Conservation (phyloP, 169 alveolate species). For the Cryptosporidium bovis region DNA sequence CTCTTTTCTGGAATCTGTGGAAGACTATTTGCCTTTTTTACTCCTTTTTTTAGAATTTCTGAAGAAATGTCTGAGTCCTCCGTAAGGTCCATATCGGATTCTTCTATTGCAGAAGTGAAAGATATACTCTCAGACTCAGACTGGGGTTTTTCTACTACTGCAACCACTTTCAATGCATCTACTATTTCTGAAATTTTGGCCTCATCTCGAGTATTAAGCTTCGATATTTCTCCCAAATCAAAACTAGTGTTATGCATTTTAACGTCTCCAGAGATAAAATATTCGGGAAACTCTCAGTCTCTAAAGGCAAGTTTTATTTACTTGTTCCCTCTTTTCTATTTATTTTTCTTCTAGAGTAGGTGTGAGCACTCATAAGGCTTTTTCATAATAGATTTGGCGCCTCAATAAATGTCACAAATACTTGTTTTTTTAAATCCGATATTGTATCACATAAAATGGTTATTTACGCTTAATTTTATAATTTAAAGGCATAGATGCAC, state of each 20-base stretch:
- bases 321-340: no score
- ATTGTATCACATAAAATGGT: no score
- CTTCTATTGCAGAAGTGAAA: constrained; percentile 64
- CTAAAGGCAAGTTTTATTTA: background rate
- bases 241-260: no score
- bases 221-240: no score
- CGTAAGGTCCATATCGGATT: constrained; percentile 55
- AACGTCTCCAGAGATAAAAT: background rate
- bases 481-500: no score
- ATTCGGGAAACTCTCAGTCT: background rate
- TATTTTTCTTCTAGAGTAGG: background rate
- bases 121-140: constrained; percentile 71
- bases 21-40: constrained; percentile 21
- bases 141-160: constrained; percentile 43
- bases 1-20: constrained; percentile 20
- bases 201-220: constrained; percentile 27
- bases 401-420: background rate
- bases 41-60: background rate
- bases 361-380: constrained; percentile 28
- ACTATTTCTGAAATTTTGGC: constrained; percentile 44
- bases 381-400: constrained; percentile 33
- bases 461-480: no score
- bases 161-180: constrained; percentile 54
- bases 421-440: no score
- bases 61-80: constrained; percentile 35